Percentiles rank a stretch among this genome's conserved stretches.
phyloP scores from a whole-genome alignment of 306 rosid species.

The Hippophae rhamnoides region DNA sequence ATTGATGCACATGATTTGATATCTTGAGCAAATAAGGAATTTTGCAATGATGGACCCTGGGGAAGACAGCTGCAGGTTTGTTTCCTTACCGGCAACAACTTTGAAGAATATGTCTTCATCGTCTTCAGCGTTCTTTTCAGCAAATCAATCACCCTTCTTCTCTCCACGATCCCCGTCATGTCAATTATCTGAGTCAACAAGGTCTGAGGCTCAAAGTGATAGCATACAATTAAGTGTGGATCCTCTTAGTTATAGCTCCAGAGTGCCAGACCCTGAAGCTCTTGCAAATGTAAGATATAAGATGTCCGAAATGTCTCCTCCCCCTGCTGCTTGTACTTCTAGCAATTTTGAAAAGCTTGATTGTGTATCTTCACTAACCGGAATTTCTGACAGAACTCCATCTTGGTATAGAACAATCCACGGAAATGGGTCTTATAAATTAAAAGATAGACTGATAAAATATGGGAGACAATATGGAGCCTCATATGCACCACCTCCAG shows the following conservation, averaged over 20 bases:
- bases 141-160: slow-evolving; percentile 78
- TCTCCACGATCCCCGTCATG: slow-evolving; percentile 70
- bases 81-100: slow-evolving; percentile 42
- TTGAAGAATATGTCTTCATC: slow-evolving; percentile 66
- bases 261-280: slow-evolving; percentile 40
- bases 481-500: slow-evolving; percentile 34
- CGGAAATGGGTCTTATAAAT: slow-evolving; percentile 28
- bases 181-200: slow-evolving; percentile 39
- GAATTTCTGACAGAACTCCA: slow-evolving; percentile 48
- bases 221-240: slow-evolving; percentile 37
- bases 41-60: slow-evolving; percentile 44
- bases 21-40: slow-evolving; percentile 19
- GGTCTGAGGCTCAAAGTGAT: slow-evolving; percentile 31
- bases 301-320: slow-evolving; percentile 36
- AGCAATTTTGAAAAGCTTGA: slow-evolving; percentile 46
- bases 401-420: slow-evolving; percentile 34
- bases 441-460: slow-evolving; percentile 36
- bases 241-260: slow-evolving; percentile 41
- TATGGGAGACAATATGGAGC: slow-evolving; percentile 28
- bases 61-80: slow-evolving; percentile 56
- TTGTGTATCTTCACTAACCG: slow-evolving; percentile 41
- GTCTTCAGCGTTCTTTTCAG: slow-evolving; percentile 71
- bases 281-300: slow-evolving; percentile 31
- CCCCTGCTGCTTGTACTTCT: slow-evolving; percentile 33
- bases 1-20: slow-evolving; percentile 25